Evolutionary conservation across 148 eudicot genomes (phyloP).

Genomic region (Chenopodium album): DNA sequence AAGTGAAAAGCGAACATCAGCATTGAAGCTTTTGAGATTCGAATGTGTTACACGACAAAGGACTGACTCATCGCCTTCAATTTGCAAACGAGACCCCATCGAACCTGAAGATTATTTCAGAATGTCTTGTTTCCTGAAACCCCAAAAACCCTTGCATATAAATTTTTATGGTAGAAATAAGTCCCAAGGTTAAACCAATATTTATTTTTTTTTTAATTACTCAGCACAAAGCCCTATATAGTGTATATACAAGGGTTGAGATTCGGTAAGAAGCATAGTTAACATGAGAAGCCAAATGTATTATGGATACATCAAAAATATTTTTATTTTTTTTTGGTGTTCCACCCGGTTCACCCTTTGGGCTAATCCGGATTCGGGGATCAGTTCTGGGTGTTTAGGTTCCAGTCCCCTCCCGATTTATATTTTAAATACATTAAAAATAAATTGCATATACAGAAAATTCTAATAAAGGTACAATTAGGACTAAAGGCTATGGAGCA

Average conservation of each 20-base stretch:
- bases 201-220: not conserved
- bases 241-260: not conserved
- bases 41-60: slow-evolving; percentile 71
- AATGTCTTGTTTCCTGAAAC: not conserved
- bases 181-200: not conserved
- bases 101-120: not conserved
- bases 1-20: slow-evolving; percentile 76
- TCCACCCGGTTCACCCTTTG: no score
- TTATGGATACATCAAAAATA: no score
- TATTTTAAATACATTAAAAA: no score
- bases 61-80: slow-evolving; percentile 74
- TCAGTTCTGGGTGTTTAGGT: no score
- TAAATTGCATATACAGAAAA: no score
- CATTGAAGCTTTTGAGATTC: slow-evolving; percentile 70
- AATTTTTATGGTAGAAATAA: not conserved
- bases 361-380: no score
- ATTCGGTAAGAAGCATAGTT: not conserved
- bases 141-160: not conserved
- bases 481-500: no score
- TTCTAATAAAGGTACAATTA: no score
- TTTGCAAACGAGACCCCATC: slow-evolving; percentile 63
- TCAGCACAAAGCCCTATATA: not conserved
- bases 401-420: no score
- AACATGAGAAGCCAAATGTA: not conserved
- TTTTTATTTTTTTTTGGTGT: no score